A percentile compares a stretch with the other conserved stretches of the same genome.
phyloP scores from a whole-genome alignment of 1,139 yeast genomes.

The Taphrina confusa region DNA sequence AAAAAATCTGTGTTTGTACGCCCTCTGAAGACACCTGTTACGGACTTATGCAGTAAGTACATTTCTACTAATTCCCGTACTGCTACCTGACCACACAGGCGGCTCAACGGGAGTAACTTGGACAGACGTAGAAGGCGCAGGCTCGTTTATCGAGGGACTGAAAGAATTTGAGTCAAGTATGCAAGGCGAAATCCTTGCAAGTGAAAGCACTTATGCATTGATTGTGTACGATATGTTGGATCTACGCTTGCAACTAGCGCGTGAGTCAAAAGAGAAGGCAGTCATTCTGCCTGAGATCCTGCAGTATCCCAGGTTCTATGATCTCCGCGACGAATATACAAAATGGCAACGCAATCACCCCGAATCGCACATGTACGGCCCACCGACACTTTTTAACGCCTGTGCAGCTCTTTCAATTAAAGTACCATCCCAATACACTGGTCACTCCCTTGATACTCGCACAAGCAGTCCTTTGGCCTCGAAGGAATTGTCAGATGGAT shows the following conservation, averaged over 20 bases:
- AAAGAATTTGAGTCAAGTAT: slow-evolving; percentile 55
- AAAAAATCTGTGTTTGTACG: slow-evolving; percentile 56
- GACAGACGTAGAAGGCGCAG: slow-evolving; percentile 60
- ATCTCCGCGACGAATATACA: slow-evolving; percentile 67
- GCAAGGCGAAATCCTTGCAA: slow-evolving; percentile 51
- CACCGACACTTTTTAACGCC: slow-evolving; percentile 56
- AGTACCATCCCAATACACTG: not conserved
- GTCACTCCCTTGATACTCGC: not conserved
- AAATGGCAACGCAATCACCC: slow-evolving; percentile 72
- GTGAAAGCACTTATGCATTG: slow-evolving; percentile 61
- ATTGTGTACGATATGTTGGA: slow-evolving; percentile 69
- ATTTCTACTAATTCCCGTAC: not conserved
- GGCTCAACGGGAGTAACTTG: slow-evolving; percentile 56
- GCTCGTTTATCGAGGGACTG: slow-evolving; percentile 62
- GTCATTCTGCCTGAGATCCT: slow-evolving; percentile 72
- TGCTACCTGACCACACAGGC: not conserved
- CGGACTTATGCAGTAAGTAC: slow-evolving; percentile 56
- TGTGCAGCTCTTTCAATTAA: slow-evolving; percentile 63
- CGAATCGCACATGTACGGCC: slow-evolving; percentile 58
- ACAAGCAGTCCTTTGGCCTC: slow-evolving; percentile 40
- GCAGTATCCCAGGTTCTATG: slow-evolving; percentile 76
- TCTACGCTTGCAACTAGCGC: slow-evolving; percentile 70
- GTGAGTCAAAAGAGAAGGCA: slow-evolving; percentile 78
- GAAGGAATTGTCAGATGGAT: slow-evolving; percentile 51
- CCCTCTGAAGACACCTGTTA: slow-evolving; percentile 68